phyloP scores from a whole-genome alignment of 768 basidiomycete genomes.

The Crepidotus variabilis region DNA sequence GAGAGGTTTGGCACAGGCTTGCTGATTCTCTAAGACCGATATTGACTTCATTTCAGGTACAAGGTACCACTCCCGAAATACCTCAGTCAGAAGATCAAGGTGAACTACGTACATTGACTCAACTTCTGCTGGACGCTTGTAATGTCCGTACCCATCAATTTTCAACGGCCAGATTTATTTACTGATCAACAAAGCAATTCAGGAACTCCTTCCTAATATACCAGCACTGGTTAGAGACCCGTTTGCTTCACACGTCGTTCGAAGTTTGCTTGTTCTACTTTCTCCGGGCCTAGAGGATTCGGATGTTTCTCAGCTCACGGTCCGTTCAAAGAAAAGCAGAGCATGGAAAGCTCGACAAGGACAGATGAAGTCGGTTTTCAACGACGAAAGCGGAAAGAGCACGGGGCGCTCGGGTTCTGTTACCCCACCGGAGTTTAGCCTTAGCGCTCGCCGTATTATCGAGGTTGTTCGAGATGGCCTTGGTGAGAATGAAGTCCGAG shows the following conservation, averaged over 20 bases:
- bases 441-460: slow-evolving; percentile 44
- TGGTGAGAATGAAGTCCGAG: slow-evolving; percentile 70
- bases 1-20: slow-evolving; percentile 50
- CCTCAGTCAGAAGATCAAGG: slow-evolving; percentile 50
- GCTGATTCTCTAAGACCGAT: background rate
- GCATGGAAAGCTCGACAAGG: slow-evolving; percentile 82
- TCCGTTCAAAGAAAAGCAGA: slow-evolving; percentile 84
- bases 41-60: slow-evolving; percentile 32
- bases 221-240: slow-evolving; percentile 72
- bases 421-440: slow-evolving; percentile 45
- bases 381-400: slow-evolving; percentile 36
- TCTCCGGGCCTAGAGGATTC: slow-evolving; percentile 51
- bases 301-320: slow-evolving; percentile 31
- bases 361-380: slow-evolving; percentile 76
- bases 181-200: background rate
- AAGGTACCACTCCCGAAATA: slow-evolving; percentile 48
- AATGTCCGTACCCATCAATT: slow-evolving; percentile 39
- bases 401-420: slow-evolving; percentile 14
- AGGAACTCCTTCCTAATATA: slow-evolving; percentile 73
- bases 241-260: slow-evolving; percentile 88
- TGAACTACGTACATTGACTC: slow-evolving; percentile 63
- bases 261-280: slow-evolving; percentile 76
- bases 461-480: slow-evolving; percentile 47
- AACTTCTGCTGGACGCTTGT: slow-evolving; percentile 59
- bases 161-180: slow-evolving; percentile 4